Percentiles rank a stretch among this genome's conserved stretches.
These are phyloP conservation scores for Mycena polygramma DNA, from an alignment of 768 basidiomycete species.

Conservation along the genomic window DNA sequence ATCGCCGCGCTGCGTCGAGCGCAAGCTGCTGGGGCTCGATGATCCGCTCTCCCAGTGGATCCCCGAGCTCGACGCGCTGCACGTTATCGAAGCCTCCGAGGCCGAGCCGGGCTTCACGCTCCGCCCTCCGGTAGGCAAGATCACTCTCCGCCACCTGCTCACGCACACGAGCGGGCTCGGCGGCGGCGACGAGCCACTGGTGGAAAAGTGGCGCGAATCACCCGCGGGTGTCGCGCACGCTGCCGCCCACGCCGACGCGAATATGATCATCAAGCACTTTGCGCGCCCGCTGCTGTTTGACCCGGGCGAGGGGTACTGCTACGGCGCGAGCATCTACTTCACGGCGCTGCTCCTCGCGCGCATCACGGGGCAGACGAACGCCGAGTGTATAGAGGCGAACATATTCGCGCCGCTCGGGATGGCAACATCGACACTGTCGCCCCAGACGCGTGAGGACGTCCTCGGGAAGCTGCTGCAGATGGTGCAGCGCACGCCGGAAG, in stretches of 20 bases:
- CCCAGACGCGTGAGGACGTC: slow-evolving; percentile 6
- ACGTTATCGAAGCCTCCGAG: slow-evolving; percentile 12
- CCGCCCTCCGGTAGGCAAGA: slow-evolving; percentile 8
- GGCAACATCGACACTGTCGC: slow-evolving; percentile 7
- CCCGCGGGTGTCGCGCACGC: slow-evolving; percentile 13
- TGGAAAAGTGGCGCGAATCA: slow-evolving; percentile 19
- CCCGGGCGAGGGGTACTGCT: slow-evolving; percentile 31
- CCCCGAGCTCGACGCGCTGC: slow-evolving; percentile 23
- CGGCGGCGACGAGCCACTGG: slow-evolving; percentile 21
- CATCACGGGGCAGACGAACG: background rate
- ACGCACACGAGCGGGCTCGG: slow-evolving; percentile 33
- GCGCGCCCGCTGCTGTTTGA: slow-evolving; percentile 28
- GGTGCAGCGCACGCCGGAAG: slow-evolving; percentile 18
- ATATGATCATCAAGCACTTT: slow-evolving; percentile 8
- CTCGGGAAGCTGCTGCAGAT: slow-evolving; percentile 20
- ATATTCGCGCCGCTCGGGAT: slow-evolving; percentile 26
- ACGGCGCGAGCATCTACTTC: slow-evolving; percentile 30
- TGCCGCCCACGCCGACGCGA: background rate
- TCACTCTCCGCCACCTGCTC: slow-evolving; percentile 36
- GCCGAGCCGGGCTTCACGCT: slow-evolving; percentile 19
- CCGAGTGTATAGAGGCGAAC: slow-evolving; percentile 5
- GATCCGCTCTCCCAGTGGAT: slow-evolving; percentile 22
- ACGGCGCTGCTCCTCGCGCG: slow-evolving; percentile 21
- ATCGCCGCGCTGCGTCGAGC: slow-evolving; percentile 30
- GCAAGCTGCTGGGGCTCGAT: slow-evolving; percentile 20